phyloP scores from a whole-genome alignment of 2,329 filamentous ascomycete genomes.

The Fusarium neocosmosporiellum region DNA sequence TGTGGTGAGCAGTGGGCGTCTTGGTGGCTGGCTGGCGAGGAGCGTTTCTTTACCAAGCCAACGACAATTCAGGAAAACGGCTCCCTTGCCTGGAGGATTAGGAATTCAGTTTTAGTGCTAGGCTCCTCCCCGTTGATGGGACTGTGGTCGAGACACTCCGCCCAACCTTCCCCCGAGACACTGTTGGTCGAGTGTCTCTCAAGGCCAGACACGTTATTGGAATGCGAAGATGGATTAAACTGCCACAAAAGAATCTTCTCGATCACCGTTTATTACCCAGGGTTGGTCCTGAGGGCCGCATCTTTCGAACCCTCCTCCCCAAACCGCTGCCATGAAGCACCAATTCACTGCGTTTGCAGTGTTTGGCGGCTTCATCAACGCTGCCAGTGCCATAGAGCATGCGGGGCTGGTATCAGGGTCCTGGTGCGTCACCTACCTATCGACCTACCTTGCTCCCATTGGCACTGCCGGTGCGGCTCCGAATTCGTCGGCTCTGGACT shows the following conservation, averaged over 20 bases:
- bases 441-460: slow-evolving; percentile 1
- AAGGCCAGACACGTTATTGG: not conserved
- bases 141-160: not conserved
- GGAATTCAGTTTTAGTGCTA: not conserved
- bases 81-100: not conserved
- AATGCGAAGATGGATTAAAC: not conserved
- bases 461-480: not conserved
- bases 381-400: not conserved
- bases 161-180: not conserved
- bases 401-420: not conserved
- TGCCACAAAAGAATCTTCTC: not conserved
- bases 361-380: not conserved
- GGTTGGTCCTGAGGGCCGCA: not conserved
- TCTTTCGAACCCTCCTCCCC: not conserved
- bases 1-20: not conserved
- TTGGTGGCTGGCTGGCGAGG: not conserved
- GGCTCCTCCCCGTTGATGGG: not conserved
- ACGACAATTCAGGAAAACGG: not conserved
- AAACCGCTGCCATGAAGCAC: not conserved
- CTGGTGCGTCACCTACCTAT: slow-evolving; percentile 1
- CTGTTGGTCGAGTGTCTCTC: not conserved
- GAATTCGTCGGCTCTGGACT: not conserved
- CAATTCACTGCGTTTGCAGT: not conserved
- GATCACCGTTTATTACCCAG: not conserved
- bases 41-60: not conserved